Conservation (phyloP, 768 basidiomycete species). For the Suillus luteus region DNA sequence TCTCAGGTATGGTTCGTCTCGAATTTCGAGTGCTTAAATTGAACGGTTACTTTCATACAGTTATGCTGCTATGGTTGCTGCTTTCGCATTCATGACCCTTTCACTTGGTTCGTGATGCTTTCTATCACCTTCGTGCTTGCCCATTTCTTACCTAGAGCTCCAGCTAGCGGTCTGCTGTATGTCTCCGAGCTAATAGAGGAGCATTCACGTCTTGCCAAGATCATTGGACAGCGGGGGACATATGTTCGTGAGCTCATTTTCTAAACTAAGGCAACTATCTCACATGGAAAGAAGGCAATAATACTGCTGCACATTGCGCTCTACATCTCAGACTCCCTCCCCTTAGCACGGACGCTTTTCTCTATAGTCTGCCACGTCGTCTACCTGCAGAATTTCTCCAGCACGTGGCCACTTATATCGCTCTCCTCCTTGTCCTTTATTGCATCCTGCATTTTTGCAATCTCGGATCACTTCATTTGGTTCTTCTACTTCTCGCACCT, state of each 20-base stretch:
- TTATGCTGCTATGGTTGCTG: constrained; percentile 74
- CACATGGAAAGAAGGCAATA: constrained; percentile 55
- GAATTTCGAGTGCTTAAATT: constrained; percentile 13
- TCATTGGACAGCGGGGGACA: constrained; percentile 79
- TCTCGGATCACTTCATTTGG: constrained; percentile 93
- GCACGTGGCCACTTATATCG: constrained; percentile 90
- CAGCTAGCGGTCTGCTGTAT: constrained; percentile 93
- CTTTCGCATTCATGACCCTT: constrained; percentile 88
- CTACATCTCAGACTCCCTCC: constrained; percentile 80
- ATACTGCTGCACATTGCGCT: constrained; percentile 77
- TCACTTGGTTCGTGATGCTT: constrained; percentile 67
- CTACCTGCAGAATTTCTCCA: constrained; percentile 92
- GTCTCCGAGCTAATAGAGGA: constrained; percentile 96
- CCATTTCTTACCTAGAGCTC: constrained; percentile 14
- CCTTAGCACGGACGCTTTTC: constrained; percentile 71
- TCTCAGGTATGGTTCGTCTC: constrained; percentile 48
- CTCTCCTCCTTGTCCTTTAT: constrained; percentile 85
- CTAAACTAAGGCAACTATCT: constrained; percentile 3
- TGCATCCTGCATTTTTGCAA: constrained; percentile 80
- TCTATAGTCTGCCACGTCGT: constrained; percentile 83
- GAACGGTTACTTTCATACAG: constrained; percentile 34
- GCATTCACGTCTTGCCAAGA: constrained; percentile 80
- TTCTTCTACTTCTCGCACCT: constrained; percentile 90
- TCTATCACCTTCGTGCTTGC: constrained; percentile 4
- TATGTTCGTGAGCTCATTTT: constrained; percentile 61